Evolutionary conservation across 1,284 basidiomycete species (phyloP), one percentile per base, ranked within the genome.

Genomic region (Chalciporus sp.): DNA sequence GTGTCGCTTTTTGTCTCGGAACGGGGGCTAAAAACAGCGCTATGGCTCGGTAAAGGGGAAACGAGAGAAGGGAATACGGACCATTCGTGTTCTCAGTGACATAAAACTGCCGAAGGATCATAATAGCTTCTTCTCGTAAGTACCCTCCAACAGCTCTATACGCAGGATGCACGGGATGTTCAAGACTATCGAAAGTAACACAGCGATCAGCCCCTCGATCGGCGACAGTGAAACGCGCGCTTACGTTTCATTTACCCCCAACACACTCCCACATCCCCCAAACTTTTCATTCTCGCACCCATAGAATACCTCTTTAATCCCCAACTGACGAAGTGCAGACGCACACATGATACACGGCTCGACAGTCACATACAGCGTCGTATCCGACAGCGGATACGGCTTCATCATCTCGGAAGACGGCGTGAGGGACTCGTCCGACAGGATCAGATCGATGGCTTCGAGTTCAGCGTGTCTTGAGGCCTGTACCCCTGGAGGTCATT

Each of bases 321-420:
- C 95, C 56, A 96, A 76, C 73, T 99, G 96, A 47, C 96, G 83
- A 44, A 99, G 79, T 6, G 96, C 97, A 27, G 92, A 93, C 5
- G 95, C 94, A 63, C 97, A 99, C 97, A 99, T 99, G 67, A 99
- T 94, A 72, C 97, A 99, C 0, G 97, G 97, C 74, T 99, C 97
- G 50, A 99, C 95, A 0, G 97, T 99, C 51, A 99, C 97, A 70
- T 99, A 99, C 17, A 99, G 84, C 2, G 86, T 93, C 20, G 94
- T 95, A 12, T 83, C 78, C 1, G 81, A 80, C 41, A 98, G 82
- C 4, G 93, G 90, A 61, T 88, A 84, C 42, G 70, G 67, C 7
- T 69, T 41, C n/a, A 17, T 39, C 9, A n/a, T 12, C 23, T 64
- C 63, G 2, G 65, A 61, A 45, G 71, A 65, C n/a, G 84, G 80